Evolutionary conservation across 2,329 filamentous ascomycete species (phyloP), one percentile per base, ranked within the genome.

Genomic region (Neocatenulostroma microsporum): DNA sequence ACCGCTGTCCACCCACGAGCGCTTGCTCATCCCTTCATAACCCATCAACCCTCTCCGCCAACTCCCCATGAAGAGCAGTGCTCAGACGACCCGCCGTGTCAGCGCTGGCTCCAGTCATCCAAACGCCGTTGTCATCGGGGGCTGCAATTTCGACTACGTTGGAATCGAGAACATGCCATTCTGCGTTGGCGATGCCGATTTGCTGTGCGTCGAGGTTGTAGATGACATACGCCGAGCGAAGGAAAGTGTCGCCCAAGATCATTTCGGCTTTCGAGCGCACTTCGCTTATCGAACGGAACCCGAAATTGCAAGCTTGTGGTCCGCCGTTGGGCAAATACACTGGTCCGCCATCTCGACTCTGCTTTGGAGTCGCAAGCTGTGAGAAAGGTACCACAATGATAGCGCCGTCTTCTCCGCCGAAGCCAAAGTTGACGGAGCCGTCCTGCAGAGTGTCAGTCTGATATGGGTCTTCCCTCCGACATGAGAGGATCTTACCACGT

Each of bases 181-280:
- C n/a, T 10, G 14, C 27, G 9, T 10, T 10, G 9, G 36, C 36
- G 8, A 38, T 27, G 12, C 25, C 30, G 13, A 42, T 21, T 14
- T 26, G 25, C 12, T 27, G 17, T 12, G 29, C 13, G 26, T 39
- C 36, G 13, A 42, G 25, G 13, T 42, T 26, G 21, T 32, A 39
- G 12, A 42, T 21, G 6, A 42, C 40, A 25, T 42, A 42, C 11
- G 36, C 36, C 14, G 23, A 35, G 5, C 40, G 36, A 20, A 42
- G 20, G 29, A 42, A 39, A 23, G 40, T 36, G n/a, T 39, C 36
- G 9, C 40, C 40, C 13, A 42, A 21, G 8, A 37, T 25, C 10
- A 27, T 35, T 10, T 19, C 18, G 18, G 5, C 15, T n/a, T n/a
- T n/a, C n/a, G n/a, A n/a, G n/a, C n/a, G n/a, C 8, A 10, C 21